Base-by-base conservation (phyloP, 148 eudicot genomes). In the Vaccinium vitisidaea region DNA sequence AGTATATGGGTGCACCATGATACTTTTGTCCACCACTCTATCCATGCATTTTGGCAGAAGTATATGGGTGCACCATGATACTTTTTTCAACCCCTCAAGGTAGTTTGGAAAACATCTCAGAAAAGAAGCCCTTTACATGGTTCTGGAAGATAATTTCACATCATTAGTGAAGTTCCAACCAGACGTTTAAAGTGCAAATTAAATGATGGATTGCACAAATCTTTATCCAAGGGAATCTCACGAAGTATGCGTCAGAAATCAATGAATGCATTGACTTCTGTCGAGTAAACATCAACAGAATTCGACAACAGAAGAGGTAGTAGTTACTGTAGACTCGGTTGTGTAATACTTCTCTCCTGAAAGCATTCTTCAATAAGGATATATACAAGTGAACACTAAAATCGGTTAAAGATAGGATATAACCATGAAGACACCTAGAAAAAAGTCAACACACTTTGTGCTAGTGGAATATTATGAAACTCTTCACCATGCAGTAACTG, bases 11-110 rank as follows among this genome's bases (percentile, higher is more conserved):
- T 75, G 55, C 79, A 48, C 53, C 52, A 46, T 75, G 78, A 73
- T 39, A 75, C 46, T 52, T 52, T 39, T 18, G 53, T 18, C 52
- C 78, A 75, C 46, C 78, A 9, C 23, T 54, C 16, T 14, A 9
- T 54, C 58, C 58, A 14, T 69, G 3, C 4, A 75, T 5, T 39
- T 8, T 15, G n/a, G 23, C 19, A 43, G 23, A 75, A 36, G 77
- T 75, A 39, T 19, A 75, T 75, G 30, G 77, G n/a, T 75, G 55
- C 79, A 75, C 53, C 52, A 75, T 75, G 78, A 73, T 39, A 75
- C 46, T 52, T 52, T 39, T 46, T n/a, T 18, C 52, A 53, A 75
- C 46, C 78, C 23, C 23, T 54, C 16, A 75, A 75, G 78, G 53
- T 13, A 39, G 23, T 16, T 75, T 5, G 53, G 14, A 75, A 5